Conservation (phyloP, 169 alveolate species). For the Plasmodium gonderi region DNA sequence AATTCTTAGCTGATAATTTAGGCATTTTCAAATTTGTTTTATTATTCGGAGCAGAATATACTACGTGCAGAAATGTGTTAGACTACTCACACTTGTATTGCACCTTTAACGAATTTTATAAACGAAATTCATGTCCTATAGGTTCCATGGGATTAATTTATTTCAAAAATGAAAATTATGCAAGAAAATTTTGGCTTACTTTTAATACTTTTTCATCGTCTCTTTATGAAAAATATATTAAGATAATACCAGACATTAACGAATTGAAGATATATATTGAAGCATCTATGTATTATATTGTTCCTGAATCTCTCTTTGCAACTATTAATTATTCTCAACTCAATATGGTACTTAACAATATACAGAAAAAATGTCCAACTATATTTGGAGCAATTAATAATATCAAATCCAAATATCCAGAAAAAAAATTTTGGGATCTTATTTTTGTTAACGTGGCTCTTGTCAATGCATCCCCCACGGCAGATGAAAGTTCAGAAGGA, state of each 20-base stretch:
- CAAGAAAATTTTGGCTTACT: constrained; percentile 36
- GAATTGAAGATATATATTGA: constrained; percentile 59
- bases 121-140: not conserved
- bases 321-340: constrained; percentile 38
- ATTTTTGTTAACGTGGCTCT: constrained; percentile 1
- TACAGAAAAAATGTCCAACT: not conserved
- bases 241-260: constrained; percentile 28
- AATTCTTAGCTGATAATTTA: constrained; percentile 15
- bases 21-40: constrained; percentile 58
- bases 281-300: constrained; percentile 26
- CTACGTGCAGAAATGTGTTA: constrained; percentile 17
- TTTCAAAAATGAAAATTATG: constrained; percentile 63
- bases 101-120: constrained; percentile 9
- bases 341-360: constrained; percentile 12
- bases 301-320: constrained; percentile 22
- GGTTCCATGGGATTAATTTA: constrained; percentile 41
- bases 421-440: constrained; percentile 35
- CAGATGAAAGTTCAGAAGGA: not conserved
- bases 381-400: not conserved
- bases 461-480: not conserved
- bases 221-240: constrained; percentile 7
- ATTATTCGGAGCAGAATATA: constrained; percentile 19
- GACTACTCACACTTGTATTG: not conserved
- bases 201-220: not conserved
- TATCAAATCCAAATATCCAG: not conserved